These are phyloP conservation scores for Phytophthora pisi DNA, from an alignment of 352 stramenopile species.

Conservation along the genomic window DNA sequence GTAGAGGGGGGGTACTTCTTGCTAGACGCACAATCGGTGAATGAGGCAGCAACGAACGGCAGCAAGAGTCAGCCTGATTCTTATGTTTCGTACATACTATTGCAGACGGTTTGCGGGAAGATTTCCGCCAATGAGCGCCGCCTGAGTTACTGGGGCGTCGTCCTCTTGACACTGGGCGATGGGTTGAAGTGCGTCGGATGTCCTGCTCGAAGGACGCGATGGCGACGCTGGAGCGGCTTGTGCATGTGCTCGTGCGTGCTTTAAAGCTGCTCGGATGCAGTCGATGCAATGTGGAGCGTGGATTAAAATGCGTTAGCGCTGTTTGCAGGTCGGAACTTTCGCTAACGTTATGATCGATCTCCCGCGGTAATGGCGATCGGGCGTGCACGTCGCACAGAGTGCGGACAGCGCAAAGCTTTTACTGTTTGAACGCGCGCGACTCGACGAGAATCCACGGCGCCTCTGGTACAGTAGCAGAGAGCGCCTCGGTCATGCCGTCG, in stretches of 20 bases:
- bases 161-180: neutral
- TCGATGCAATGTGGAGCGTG: neutral
- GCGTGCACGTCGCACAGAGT: slow-evolving; percentile 11
- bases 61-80: slow-evolving; percentile 21
- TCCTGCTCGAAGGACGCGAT: too few species aligned
- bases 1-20: slow-evolving; percentile 17
- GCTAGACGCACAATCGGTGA: slow-evolving; percentile 26
- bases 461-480: neutral
- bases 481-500: slow-evolving; percentile 3
- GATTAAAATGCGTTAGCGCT: slow-evolving; percentile 4
- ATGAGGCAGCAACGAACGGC: slow-evolving; percentile 10
- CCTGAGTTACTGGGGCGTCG: slow-evolving; percentile 9
- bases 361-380: slow-evolving; percentile 29
- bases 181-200: too few species aligned
- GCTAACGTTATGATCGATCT: neutral
- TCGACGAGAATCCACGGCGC: slow-evolving; percentile 2
- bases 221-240: too few species aligned
- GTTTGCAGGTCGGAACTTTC: slow-evolving; percentile 18
- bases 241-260: too few species aligned
- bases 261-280: neutral
- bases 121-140: slow-evolving; percentile 19
- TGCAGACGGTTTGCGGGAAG: slow-evolving; percentile 24
- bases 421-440: slow-evolving; percentile 22
- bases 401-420: slow-evolving; percentile 19
- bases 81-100: neutral